phyloP scores from a whole-genome alignment of 148 eudicot genomes.

The Cornus kousa region DNA sequence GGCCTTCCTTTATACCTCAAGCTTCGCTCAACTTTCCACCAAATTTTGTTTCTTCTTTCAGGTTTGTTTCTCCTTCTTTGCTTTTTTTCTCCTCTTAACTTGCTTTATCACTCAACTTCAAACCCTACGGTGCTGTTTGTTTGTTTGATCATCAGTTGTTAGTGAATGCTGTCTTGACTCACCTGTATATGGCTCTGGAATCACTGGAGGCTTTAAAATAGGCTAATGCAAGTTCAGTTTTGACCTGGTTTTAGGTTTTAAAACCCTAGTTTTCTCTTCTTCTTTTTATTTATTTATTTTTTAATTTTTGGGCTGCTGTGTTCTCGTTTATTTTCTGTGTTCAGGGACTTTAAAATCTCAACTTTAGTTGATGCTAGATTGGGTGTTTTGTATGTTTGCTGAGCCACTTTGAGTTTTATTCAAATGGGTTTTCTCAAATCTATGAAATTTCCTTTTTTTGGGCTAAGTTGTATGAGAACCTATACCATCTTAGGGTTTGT shows the following conservation, averaged over 20 bases:
- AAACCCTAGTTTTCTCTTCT: constrained; percentile 11
- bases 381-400: neutral
- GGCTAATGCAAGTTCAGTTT: neutral
- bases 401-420: neutral
- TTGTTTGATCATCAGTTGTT: neutral
- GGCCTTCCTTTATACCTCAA: neutral
- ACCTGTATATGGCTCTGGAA: neutral
- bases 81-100: neutral
- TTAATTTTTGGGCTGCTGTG: neutral
- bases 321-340: neutral
- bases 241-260: constrained; percentile 7
- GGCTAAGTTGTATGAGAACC: neutral
- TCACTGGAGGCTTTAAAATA: neutral
- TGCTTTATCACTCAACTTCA: neutral
- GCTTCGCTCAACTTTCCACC: neutral
- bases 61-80: constrained; percentile 1
- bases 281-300: neutral
- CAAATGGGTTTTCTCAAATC: neutral
- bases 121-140: neutral
- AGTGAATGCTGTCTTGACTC: constrained; percentile 7
- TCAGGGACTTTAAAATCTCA: neutral
- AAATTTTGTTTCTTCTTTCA: neutral
- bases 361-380: neutral
- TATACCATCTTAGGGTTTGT: neutral
- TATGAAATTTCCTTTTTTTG: neutral